Base-by-base conservation (phyloP, 2,329 filamentous ascomycete species). In the Fusarium kyushuense region DNA sequence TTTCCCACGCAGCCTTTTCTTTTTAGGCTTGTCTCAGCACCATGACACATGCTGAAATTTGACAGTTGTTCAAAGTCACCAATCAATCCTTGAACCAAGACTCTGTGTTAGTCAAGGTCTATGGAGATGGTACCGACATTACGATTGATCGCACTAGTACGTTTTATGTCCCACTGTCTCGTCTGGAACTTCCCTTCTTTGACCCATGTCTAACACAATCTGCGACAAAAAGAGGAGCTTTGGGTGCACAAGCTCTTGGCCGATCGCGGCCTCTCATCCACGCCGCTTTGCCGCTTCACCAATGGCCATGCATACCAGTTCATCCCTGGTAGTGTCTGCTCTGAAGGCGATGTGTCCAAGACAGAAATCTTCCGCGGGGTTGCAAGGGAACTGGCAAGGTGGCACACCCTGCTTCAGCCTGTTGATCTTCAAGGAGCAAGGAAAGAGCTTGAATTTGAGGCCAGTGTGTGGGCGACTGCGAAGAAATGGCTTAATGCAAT, bases 271-370 rank as follows among this genome's bases (percentile, higher is more conserved):
- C 64, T 72, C 3, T 72, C 70, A 2, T 65, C 66, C 1, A 56
- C 38, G 5, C 69, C 67, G 19, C 35, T 72, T 21, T 58, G 70
- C 19, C 69, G 70, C 46, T 72, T 72, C 27, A 12, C 32, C 3
- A 72, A 72, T 51, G 69, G 70, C 6, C 70, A 72, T 27, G 70
- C 48, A 3, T 72, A 72, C 33, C 46, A 61, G 35, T 72, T 70
- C 41, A 62, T 72, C 13, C 19, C 42, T 29, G 70, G 70, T 2
- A 35, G 3, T 10, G 55, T 58, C 52, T 72, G 70, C 29, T 63
- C 66, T 10, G 63, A 58, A 29, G 42, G 25, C 25, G 63, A 70
- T 12, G 59, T 72, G 52, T 45, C 60, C 21, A 36, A 70, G 38
- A 54, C 60, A 40, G 45, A 29, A 30, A 57, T 69, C 5, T 62